These are phyloP conservation scores for Colletotrichum acutatum DNA, from an alignment of 2,329 filamentous ascomycete species.

Conservation along the genomic window DNA sequence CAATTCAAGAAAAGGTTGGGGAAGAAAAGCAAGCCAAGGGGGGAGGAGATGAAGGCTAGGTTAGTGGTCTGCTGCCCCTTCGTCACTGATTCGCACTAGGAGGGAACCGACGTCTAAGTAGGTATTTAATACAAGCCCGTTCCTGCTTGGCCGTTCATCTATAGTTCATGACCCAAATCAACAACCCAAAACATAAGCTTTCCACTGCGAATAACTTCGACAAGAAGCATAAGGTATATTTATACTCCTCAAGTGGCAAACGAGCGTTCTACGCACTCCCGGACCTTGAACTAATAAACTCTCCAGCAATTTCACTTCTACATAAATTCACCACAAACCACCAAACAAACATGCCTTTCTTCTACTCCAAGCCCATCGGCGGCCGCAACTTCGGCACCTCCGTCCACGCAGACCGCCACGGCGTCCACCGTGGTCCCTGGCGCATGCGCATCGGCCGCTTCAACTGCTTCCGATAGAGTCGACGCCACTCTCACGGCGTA, in stretches of 20 bases:
- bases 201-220: not conserved
- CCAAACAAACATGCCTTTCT: conserved; percentile 54
- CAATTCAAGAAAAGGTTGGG: conserved; percentile 2
- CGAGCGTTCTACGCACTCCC: not conserved
- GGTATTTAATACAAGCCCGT: conserved; percentile 8
- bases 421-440: conserved; percentile 61
- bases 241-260: no score
- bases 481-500: not conserved
- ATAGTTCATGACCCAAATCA: not conserved
- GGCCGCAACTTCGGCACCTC: conserved; percentile 62
- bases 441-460: conserved; percentile 61
- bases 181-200: not conserved
- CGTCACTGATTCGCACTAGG: conserved; percentile 18
- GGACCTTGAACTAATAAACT: not conserved
- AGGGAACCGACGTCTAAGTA: not conserved
- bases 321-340: not conserved
- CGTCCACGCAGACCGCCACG: conserved; percentile 56
- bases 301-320: not conserved
- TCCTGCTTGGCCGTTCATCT: conserved; percentile 7
- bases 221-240: not conserved
- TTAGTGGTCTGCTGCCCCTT: conserved; percentile 4
- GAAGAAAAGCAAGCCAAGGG: conserved; percentile 3
- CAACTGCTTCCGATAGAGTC: conserved; percentile 58
- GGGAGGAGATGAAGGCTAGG: not conserved
- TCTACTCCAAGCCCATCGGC: conserved; percentile 59